Base-by-base conservation (phyloP, 2,329 filamentous ascomycete genomes). In the Aspergillus candidus region DNA sequence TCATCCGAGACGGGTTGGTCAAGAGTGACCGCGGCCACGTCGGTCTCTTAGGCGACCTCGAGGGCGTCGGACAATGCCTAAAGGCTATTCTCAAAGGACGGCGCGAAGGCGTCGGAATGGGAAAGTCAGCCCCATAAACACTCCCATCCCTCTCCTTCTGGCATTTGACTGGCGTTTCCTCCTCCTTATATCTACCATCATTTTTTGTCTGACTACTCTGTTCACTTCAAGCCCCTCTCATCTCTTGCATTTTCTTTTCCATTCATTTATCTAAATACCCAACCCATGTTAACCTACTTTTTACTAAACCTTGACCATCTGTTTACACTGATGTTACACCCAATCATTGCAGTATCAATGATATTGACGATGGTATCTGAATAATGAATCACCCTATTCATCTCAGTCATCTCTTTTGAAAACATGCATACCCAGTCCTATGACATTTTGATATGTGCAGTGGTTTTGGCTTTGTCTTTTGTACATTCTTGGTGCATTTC, bases 1-100 rank as follows among this genome's bases (percentile, higher is more conserved):
- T 86, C 31, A 87, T 83, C 1, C 79, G 77, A 36, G 84, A 83
- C 11, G 89, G 89, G 0, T 72, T 88, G 13, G 79, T 95, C 11
- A 83, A 80, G 54, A 89, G 84, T 42, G 88, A 94, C 52, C 75
- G 88, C 3, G 90, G 91, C 0, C 91, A 97, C 69, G 84, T 96
- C 31, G 89, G 86, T 1, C 74, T 97, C 58, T 66, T 96, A 29
- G 90, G 90, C 1, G 90, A 96, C 69, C 62, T 95, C 50, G 82
- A 86, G 50, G 88, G 84, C 0, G 83, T 95, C 0, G 89, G 88
- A 0, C 77, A 74, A 56, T 89, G 86, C 50, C 64, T 96, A 30
- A 72, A 74, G 54, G 86, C 85, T 10, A 65, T 95, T 11, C 59
- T 82, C 0, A 74, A 76, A 43, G 89, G 83, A 1, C 74, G 86